phyloP scores from a whole-genome alignment of 495 filamentous ascomycete species.

The Trichocladium antarcticum region DNA sequence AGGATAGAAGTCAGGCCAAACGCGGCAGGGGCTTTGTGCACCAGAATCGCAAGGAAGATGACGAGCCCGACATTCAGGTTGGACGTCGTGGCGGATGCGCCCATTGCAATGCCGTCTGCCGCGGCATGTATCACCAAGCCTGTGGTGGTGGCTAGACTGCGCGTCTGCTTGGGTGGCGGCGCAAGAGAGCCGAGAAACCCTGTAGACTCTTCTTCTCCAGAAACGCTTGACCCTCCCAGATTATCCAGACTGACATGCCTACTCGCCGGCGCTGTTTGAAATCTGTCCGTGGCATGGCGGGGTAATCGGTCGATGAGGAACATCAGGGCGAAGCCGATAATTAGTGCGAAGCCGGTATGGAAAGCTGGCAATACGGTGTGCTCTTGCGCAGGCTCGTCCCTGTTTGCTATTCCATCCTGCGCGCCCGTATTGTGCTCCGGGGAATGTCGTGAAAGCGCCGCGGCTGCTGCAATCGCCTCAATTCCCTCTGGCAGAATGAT shows the following conservation, averaged over 20 bases:
- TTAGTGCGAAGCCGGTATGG: conserved; percentile 70
- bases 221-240: conserved; percentile 42
- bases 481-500: conserved; percentile 97
- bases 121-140: conserved; percentile 93
- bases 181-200: conserved; percentile 42
- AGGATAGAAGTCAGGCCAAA: conserved; percentile 87
- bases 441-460: conserved; percentile 31
- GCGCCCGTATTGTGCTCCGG: neutral
- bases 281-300: conserved; percentile 48
- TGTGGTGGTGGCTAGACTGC: conserved; percentile 63
- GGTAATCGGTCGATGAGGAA: conserved; percentile 89
- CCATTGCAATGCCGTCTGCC: conserved; percentile 93
- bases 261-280: conserved; percentile 42
- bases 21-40: conserved; percentile 92
- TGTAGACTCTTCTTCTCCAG: conserved; percentile 37
- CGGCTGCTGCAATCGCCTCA: conserved; percentile 72
- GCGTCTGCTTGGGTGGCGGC: conserved; percentile 40
- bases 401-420: neutral
- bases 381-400: conserved; percentile 14
- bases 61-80: conserved; percentile 68
- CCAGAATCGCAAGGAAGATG: conserved; percentile 91
- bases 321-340: conserved; percentile 91
- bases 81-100: conserved; percentile 65
- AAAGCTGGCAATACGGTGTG: conserved; percentile 41
- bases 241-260: conserved; percentile 74